phyloP scores from a whole-genome alignment of 768 basidiomycete species.

The Pleurotus citrinopileatus region DNA sequence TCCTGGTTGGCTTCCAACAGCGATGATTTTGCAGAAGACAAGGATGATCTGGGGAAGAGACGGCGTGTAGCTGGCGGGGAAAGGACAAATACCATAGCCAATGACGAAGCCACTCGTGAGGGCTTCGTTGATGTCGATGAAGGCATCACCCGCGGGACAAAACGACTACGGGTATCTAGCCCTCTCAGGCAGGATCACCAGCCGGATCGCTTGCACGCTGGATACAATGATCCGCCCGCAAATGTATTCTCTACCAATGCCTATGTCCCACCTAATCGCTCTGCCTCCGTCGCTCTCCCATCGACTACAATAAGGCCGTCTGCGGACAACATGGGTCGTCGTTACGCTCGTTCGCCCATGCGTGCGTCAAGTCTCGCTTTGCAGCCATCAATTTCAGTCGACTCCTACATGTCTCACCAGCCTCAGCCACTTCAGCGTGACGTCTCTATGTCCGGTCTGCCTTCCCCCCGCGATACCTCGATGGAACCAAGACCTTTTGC shows the following conservation, averaged over 20 bases:
- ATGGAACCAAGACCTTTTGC: constrained; percentile 26
- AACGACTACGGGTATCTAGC: constrained; percentile 54
- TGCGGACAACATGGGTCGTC: constrained; percentile 25
- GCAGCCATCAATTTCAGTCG: constrained; percentile 71
- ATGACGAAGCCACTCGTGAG: constrained; percentile 18
- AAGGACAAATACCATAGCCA: constrained; percentile 24
- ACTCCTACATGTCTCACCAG: constrained; percentile 46
- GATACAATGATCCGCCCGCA: constrained; percentile 56
- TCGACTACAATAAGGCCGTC: constrained; percentile 25
- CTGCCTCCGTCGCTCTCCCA: constrained; percentile 22
- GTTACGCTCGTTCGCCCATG: constrained; percentile 43
- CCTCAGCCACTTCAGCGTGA: constrained; percentile 35
- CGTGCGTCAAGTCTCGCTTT: constrained; percentile 28
- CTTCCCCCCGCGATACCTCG: constrained; percentile 39
- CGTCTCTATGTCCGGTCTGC: constrained; percentile 38
- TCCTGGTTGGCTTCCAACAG: constrained; percentile 52
- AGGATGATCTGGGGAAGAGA: constrained; percentile 53
- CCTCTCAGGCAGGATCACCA: constrained; percentile 36
- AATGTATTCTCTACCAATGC: constrained; percentile 36
- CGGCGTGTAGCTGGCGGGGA: constrained; percentile 36
- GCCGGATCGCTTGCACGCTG: constrained; percentile 14
- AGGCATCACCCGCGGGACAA: constrained; percentile 30
- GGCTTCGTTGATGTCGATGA: constrained; percentile 28
- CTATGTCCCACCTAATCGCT: constrained; percentile 20
- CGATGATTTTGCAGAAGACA: constrained; percentile 41